phyloP scores from a whole-genome alignment of 352 stramenopile species.

The Globisporangium nodosum region DNA sequence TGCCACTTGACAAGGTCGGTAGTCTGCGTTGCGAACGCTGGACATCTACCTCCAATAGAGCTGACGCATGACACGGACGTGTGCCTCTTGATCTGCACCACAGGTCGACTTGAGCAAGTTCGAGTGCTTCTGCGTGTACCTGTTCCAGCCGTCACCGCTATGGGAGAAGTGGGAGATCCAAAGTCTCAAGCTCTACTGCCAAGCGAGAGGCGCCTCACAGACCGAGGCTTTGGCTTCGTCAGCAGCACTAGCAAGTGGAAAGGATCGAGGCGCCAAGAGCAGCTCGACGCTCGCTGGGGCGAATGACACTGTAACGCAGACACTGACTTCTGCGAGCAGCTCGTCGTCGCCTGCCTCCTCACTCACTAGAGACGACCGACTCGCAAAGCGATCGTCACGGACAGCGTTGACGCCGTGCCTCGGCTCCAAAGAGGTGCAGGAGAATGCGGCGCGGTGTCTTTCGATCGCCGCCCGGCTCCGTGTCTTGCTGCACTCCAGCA shows the following conservation, averaged over 20 bases:
- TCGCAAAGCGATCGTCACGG: conserved; percentile 5
- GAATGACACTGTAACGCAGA: background rate
- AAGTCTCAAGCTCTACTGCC: conserved; percentile 34
- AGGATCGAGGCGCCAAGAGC: background rate
- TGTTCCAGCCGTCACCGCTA: conserved; percentile 49
- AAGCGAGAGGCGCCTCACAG: conserved; percentile 1
- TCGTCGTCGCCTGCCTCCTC: too few relatives aligned
- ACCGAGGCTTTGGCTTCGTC: background rate
- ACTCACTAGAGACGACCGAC: background rate
- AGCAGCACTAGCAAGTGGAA: background rate
- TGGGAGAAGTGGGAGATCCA: conserved; percentile 61
- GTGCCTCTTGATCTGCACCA: background rate
- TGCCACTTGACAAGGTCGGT: conserved; percentile 44
- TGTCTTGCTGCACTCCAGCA: background rate
- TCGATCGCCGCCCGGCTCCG: background rate
- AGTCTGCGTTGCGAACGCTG: background rate
- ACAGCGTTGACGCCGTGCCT: background rate
- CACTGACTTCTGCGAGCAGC: background rate
- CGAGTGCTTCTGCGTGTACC: conserved; percentile 44
- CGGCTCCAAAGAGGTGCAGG: conserved; percentile 7
- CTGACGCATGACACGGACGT: background rate
- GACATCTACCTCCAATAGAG: too few relatives aligned
- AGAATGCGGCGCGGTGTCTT: conserved; percentile 6
- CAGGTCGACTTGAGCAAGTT: conserved; percentile 27
- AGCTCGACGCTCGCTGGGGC: background rate